Conservation (phyloP, 495 filamentous ascomycete genomes). For the Penicillium flavigenum region DNA sequence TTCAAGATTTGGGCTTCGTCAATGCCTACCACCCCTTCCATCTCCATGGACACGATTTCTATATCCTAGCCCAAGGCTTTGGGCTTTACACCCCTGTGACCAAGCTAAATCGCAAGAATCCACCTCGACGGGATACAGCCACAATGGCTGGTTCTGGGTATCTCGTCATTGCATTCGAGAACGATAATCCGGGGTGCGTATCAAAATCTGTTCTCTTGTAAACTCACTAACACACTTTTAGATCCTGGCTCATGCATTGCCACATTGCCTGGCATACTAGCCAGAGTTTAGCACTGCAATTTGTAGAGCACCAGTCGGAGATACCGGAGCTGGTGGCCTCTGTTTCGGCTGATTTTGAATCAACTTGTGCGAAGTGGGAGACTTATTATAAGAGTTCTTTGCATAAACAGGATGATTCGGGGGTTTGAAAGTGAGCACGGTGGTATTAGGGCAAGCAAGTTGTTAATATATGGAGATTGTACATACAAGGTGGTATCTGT, state of each 20-base stretch:
- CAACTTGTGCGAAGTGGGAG: neutral
- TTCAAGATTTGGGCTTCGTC: too few species aligned
- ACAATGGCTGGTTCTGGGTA: conserved; percentile 6
- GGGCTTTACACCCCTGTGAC: neutral
- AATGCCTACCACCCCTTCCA: too few species aligned
- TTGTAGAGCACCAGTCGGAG: conserved; percentile 28
- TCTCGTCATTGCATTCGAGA: conserved; percentile 49
- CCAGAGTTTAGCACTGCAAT: conserved; percentile 41
- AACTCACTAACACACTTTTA: conserved; percentile 1
- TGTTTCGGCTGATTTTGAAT: neutral
- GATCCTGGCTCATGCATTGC: conserved; percentile 48
- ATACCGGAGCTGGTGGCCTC: neutral
- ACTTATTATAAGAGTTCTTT: neutral
- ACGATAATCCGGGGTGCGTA: conserved; percentile 32
- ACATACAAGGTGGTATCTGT: neutral
- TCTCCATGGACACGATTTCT: too few species aligned
- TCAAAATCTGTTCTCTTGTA: neutral
- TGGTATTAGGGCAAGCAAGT: neutral
- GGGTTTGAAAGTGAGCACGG: neutral
- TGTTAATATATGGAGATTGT: neutral
- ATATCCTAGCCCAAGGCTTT: conserved; percentile 32
- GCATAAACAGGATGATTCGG: neutral
- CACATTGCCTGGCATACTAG: conserved; percentile 45
- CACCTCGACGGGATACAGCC: conserved; percentile 23
- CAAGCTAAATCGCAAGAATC: conserved; percentile 14